Evolutionary conservation across 31 red algal genomes (phyloP), one percentile per base, ranked within the genome.

Genomic region (Porphyra umbilicalis): DNA sequence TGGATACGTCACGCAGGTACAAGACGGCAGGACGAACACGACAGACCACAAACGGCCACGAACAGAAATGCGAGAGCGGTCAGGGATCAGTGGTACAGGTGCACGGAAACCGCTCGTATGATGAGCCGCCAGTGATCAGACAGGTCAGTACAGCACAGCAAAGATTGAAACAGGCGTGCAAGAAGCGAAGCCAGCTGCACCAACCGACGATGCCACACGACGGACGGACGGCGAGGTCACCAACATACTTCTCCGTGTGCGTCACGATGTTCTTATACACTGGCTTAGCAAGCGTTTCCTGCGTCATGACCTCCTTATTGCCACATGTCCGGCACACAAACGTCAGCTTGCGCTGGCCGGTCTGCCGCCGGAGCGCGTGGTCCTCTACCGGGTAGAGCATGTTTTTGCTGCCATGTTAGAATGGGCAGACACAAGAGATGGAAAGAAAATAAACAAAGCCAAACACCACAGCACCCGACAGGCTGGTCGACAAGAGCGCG

Each of bases 381-480:
- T 94, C 90, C 78, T 98, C 96, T 18, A 81, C 80, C 4, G 96
- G 92, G 35, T 92, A 94, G 0, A 98, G 81, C 92, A 98, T 94
- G 84, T 98, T 98, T 34, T 89, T 91, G 79, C 96, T 94, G 34
- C 86, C 79, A 25, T 37, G 78, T 75, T 91, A 97, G 79, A 97
- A 97, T 37, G 82, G 82, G 20, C 57, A n/a, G 6, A 18, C 4
- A 1, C 20, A 0, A 0, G 4, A 29, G 57, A n/a, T 6, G 57
- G 16, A 71, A 71, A 71, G 4, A 0, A 29, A 18, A 25, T 9
- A 46, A 0, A 29, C 57, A 13, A n/a, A 18, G 20, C 25, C 57
- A 18, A 71, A n/a, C 57, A 4, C 4, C 57, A n/a, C n/a, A n/a
- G n/a, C n/a, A n/a, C n/a, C n/a, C n/a, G n/a, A n/a, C n/a, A n/a